A percentile compares a stretch with the other conserved stretches of the same genome.
Evolutionary conservation across 352 stramenopile species (phyloP).

Genomic region (Thraustochytrium sp.): DNA sequence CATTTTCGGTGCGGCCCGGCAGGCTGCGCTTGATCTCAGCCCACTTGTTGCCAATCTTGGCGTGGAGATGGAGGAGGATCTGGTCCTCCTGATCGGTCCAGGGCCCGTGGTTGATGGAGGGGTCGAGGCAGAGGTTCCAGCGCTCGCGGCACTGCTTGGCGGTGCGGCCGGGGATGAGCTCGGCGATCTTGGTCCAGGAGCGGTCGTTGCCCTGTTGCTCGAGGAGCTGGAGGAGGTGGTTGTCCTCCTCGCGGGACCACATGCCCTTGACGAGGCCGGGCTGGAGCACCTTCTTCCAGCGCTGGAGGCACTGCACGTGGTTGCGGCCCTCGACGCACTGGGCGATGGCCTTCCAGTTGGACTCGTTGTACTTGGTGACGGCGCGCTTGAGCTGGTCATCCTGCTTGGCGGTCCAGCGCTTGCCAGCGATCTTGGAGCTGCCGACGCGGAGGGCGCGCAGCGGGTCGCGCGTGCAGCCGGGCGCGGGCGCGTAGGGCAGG

Average conservation of each 20-base stretch:
- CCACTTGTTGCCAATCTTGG: conserved; percentile 83
- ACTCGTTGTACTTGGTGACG: conserved; percentile 70
- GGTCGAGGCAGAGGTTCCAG: conserved; percentile 51
- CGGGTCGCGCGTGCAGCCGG: neutral
- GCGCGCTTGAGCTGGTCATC: conserved; percentile 70
- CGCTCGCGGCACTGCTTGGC: conserved; percentile 78
- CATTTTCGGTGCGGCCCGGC: conserved; percentile 75
- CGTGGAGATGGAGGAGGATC: conserved; percentile 79
- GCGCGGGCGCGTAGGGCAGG: neutral
- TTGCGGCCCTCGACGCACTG: conserved; percentile 72
- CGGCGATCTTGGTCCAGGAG: conserved; percentile 87
- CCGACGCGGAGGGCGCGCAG: neutral
- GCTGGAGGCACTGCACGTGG: conserved; percentile 76
- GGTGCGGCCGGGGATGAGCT: conserved; percentile 77
- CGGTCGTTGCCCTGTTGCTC: conserved; percentile 19
- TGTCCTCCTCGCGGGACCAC: conserved; percentile 77
- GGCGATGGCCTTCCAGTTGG: conserved; percentile 80
- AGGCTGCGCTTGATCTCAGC: conserved; percentile 82
- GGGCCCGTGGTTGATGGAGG: conserved; percentile 69
- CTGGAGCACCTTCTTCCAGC: conserved; percentile 80
- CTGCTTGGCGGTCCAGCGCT: conserved; percentile 71
- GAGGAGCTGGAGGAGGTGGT: conserved; percentile 58
- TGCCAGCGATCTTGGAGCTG: conserved; percentile 20
- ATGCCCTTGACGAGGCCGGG: conserved; percentile 75
- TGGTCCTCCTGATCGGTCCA: conserved; percentile 81